Conservation (phyloP, 2,329 filamentous ascomycete genomes). For the Hymenoscyphus infarciens region DNA sequence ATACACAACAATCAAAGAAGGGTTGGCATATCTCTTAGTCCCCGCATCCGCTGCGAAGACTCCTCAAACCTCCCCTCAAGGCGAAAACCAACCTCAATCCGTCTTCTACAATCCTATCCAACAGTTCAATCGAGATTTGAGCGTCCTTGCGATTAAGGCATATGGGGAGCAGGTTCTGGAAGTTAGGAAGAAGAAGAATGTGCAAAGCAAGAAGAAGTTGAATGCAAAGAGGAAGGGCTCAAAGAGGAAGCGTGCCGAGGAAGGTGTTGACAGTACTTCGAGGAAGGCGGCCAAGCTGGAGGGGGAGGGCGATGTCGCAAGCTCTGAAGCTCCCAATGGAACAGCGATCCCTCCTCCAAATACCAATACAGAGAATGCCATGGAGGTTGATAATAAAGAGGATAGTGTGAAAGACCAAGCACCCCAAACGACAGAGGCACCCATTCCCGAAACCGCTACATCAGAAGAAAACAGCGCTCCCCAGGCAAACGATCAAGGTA, state of each 20-base stretch:
- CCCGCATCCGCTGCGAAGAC: constrained; percentile 49
- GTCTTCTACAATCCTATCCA: constrained; percentile 99
- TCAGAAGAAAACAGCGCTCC: not conserved
- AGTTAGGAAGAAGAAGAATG: constrained; percentile 42
- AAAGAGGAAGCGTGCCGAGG: constrained; percentile 45
- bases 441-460: not conserved
- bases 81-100: constrained; percentile 62
- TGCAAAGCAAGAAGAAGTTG: constrained; percentile 38
- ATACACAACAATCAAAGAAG: constrained; percentile 63
- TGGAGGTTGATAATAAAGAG: not conserved
- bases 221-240: constrained; percentile 42
- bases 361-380: constrained; percentile 4
- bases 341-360: not conserved
- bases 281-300: constrained; percentile 37
- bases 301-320: constrained; percentile 7
- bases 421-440: not conserved
- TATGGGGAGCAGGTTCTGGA: constrained; percentile 69
- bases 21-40: constrained; percentile 63
- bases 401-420: not conserved
- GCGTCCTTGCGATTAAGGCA: constrained; percentile 84
- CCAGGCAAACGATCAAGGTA: not conserved
- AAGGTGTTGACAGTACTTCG: constrained; percentile 31
- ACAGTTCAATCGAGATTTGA: constrained; percentile 96
- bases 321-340: not conserved
- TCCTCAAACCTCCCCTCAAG: constrained; percentile 42